Evolutionary conservation across 225 moss, liverwort and hornwort species (phyloP), one percentile per base, ranked within the genome.

Genomic region (Asterella californica): DNA sequence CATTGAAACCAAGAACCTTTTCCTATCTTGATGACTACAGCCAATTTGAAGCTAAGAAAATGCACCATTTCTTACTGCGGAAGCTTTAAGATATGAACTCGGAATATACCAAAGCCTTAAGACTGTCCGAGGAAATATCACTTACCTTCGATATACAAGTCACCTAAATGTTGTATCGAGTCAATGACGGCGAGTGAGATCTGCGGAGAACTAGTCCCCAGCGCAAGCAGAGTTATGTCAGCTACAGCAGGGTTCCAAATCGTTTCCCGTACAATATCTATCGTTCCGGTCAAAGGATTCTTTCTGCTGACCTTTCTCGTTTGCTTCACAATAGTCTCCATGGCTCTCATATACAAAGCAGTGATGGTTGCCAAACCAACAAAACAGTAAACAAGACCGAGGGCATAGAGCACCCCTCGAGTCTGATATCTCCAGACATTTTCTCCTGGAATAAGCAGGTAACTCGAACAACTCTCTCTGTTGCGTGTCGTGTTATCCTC

Each of bases 161-260:
- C 83, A 45, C 96, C 94, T 71, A 96, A 89, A 73, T 88, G 91
- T 75, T 92, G 91, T 49, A 92, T 34, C 27, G 94, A 82, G 82
- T 96, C 96, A 74, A 94, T 91, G 24, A 96, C 85, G 46, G 94
- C 86, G 63, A 96, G 91, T 24, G 94, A 91, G 45, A 94, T 92
- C 81, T 92, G 96, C 72, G 96, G 96, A 14, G 90, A 88, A 76
- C 92, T 96, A 30, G 94, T 91, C 47, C 96, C 96, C 60, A 96
- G 88, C 22, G 96, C 96, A 82, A 96, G 88, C 59, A 96, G 88
- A 57, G 96, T 96, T 69, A 96, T 94, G 73, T 96, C 96, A 80
- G 94, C 96, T 57, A 96, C 86, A 45, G 92, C 90, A 47, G 88
- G 81, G 86, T 96, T 96, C 96, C 96, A 96, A 76, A 94, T 90